Evolutionary conservation across 2,329 filamentous ascomycete species (phyloP).

Genomic region (Fusarium oxysporum): DNA sequence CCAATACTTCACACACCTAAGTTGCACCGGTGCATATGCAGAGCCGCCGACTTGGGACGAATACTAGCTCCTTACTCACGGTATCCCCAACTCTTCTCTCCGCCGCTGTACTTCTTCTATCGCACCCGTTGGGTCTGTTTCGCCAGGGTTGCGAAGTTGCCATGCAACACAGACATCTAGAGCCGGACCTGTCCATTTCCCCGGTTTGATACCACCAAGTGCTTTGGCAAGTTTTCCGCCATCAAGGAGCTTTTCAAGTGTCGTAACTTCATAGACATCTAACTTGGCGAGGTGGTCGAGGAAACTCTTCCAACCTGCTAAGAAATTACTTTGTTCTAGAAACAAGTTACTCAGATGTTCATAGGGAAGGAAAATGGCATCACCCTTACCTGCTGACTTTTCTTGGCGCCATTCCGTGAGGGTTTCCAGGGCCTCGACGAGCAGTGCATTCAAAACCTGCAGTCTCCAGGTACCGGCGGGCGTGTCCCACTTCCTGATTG

Average conservation of each 20-base stretch:
- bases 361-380: slow-evolving; percentile 33
- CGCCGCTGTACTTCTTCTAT: slow-evolving; percentile 68
- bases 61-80: not conserved
- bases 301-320: slow-evolving; percentile 65
- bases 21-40: not conserved
- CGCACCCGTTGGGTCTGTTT: slow-evolving; percentile 67
- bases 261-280: slow-evolving; percentile 67
- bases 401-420: slow-evolving; percentile 49
- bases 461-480: slow-evolving; percentile 73
- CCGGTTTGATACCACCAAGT: slow-evolving; percentile 75
- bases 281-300: slow-evolving; percentile 66
- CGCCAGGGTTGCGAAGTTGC: slow-evolving; percentile 84
- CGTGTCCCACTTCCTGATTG: slow-evolving; percentile 77
- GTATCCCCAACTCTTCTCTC: slow-evolving; percentile 64
- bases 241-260: slow-evolving; percentile 75
- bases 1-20: too few species aligned
- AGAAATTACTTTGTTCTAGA: slow-evolving; percentile 58
- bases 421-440: slow-evolving; percentile 69
- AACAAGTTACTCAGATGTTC: slow-evolving; percentile 8
- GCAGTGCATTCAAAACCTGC: slow-evolving; percentile 75
- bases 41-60: not conserved
- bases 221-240: slow-evolving; percentile 78
- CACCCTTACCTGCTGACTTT: slow-evolving; percentile 54
- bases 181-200: slow-evolving; percentile 86
- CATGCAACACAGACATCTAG: slow-evolving; percentile 85